These are phyloP conservation scores for Exophiala aquamarina DNA, from an alignment of 2,329 filamentous ascomycete species.

Conservation along the genomic window DNA sequence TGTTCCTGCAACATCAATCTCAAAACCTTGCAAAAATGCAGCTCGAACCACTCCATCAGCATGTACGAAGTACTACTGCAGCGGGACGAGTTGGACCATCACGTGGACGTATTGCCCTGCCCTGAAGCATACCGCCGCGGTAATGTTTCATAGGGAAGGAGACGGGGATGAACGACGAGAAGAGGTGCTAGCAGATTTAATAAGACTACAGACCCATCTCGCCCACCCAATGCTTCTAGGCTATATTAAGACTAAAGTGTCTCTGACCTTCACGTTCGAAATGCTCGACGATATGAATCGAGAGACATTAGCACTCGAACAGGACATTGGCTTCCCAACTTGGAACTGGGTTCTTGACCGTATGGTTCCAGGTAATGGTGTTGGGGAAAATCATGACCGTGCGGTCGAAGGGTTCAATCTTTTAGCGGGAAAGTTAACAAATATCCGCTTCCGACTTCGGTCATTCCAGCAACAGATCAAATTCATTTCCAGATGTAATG, in stretches of 20 bases:
- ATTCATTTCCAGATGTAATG: conserved; percentile 23
- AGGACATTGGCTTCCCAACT: conserved; percentile 21
- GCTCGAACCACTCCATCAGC: conserved; percentile 1
- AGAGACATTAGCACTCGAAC: conserved; percentile 22
- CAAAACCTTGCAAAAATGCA: conserved; percentile 5
- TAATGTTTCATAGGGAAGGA: conserved; percentile 23
- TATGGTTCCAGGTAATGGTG: conserved; percentile 2
- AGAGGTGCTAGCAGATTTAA: conserved; percentile 20
- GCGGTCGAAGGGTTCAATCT: conserved; percentile 24
- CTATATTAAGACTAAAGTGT: conserved; percentile 24
- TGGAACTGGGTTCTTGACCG: conserved; percentile 26
- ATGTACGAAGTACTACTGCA: conserved; percentile 19
- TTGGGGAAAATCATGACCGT: conserved; percentile 17
- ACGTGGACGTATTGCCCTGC: conserved; percentile 18
- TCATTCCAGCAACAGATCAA: conserved; percentile 23
- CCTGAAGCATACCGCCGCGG: conserved; percentile 19
- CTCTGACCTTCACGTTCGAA: conserved; percentile 22
- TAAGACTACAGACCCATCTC: conserved; percentile 19
- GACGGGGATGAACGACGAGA: conserved; percentile 18
- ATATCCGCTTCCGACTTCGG: conserved; percentile 22
- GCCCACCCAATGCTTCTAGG: conserved; percentile 25
- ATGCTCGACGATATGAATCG: conserved; percentile 25
- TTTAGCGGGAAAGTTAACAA: conserved; percentile 21
- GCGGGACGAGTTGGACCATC: conserved; percentile 22
- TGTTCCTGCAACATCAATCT: conserved; percentile 9